Evolutionary conservation across 2,329 filamentous ascomycete genomes (phyloP).

Genomic region (Zasmidium cellare): DNA sequence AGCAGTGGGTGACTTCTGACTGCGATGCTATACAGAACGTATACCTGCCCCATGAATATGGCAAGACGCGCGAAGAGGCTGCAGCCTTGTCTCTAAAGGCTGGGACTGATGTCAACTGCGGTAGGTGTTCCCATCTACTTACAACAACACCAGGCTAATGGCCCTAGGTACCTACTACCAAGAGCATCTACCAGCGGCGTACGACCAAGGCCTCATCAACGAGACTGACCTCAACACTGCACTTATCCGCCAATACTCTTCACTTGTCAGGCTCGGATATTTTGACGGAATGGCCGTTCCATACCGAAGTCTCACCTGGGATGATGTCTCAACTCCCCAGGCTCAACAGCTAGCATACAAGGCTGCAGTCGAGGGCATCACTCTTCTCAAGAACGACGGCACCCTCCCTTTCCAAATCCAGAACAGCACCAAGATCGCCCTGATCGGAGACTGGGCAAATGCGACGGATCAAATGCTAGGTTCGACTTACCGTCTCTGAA

Average conservation of each 20-base stretch:
- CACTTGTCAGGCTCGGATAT: conserved; percentile 58
- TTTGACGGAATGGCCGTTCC: conserved; percentile 53
- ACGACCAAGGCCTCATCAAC: conserved; percentile 44
- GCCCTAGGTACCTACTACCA: conserved; percentile 44
- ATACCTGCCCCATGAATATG: conserved; percentile 50
- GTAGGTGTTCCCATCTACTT: neutral
- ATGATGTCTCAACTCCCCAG: conserved; percentile 56
- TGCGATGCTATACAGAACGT: conserved; percentile 61
- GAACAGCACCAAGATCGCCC: conserved; percentile 47
- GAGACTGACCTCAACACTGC: conserved; percentile 51
- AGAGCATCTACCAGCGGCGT: conserved; percentile 46
- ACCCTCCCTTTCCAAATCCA: conserved; percentile 45
- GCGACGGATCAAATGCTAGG: conserved; percentile 56
- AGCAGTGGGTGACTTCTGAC: conserved; percentile 65
- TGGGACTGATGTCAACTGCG: conserved; percentile 57
- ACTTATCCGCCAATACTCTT: conserved; percentile 54
- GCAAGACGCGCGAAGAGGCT: conserved; percentile 45
- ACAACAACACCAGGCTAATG: neutral
- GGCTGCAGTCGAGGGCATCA: conserved; percentile 50
- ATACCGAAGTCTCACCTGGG: conserved; percentile 56
- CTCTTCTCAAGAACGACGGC: conserved; percentile 56
- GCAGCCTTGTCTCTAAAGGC: conserved; percentile 52
- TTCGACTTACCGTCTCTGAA: neutral
- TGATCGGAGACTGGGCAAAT: conserved; percentile 62
- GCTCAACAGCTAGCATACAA: conserved; percentile 58